Base-by-base conservation (phyloP, 2,329 filamentous ascomycete species). In the Aureobasidium musti region DNA sequence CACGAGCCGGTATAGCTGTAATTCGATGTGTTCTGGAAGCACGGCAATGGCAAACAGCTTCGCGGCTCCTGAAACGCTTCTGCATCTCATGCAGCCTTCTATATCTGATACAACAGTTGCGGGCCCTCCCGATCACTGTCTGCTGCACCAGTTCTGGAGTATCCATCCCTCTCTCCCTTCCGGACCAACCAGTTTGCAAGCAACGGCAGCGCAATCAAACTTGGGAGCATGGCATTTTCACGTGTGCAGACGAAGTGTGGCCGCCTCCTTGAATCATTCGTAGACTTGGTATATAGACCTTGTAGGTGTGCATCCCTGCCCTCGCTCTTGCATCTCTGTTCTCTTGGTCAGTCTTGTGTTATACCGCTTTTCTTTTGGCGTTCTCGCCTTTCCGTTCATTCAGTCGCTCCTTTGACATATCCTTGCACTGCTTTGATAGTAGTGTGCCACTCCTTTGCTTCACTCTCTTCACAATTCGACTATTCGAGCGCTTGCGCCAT, bases 391-490 rank as follows among this genome's bases (percentile, higher is more conserved):
- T 52, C 59, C 59, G 6, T 52, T 64, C 61, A 33, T 64, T 64
- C 49, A 54, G 33, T 64, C 61, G 28, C 61, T 64, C 39, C 61
- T 64, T 41, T 35, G 26, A 50, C 60, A 41, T 47, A 47, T 19
- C 26, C 37, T 64, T 64, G 4, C 37, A 35, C 61, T 64, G 35
- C 61, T 64, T 64, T 64, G 61, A 64, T 54, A 64, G 61, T 49
- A 64, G 61, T 64, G 61, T 45, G 61, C 49, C 61, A 35, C 26
- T 54, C 61, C 37, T 54, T 64, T 45, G 50, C 23, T 45, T 17
- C 33, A 39, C 21, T 54, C 28, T 43, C 61, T 52, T 63, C 43
- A 30, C 50, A 49, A 35, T 19, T 49, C 19, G 14, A 28, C 45
- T 23, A 8, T 41, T 21, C 21, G n/a, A 50, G 45, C 49, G 49